These are phyloP conservation scores for Lichenothelia convexa DNA, from an alignment of 495 filamentous ascomycete genomes.

Conservation along the genomic window DNA sequence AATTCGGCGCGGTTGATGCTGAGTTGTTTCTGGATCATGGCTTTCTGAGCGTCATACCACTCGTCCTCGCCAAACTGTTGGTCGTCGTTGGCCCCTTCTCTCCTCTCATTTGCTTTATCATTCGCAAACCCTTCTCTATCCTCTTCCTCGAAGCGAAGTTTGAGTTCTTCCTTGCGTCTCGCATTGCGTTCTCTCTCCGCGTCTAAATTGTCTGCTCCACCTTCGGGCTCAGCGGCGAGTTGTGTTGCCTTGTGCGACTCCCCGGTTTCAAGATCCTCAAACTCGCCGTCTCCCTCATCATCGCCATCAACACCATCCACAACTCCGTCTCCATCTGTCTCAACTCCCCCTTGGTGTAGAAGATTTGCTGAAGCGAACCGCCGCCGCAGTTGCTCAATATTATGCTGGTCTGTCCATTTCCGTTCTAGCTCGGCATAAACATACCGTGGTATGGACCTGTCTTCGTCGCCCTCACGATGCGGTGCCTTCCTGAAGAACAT, in stretches of 20 bases:
- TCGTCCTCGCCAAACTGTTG: constrained; percentile 88
- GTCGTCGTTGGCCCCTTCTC: constrained; percentile 39
- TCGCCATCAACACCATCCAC: constrained; percentile 24
- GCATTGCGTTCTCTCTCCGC: constrained; percentile 85
- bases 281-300: constrained; percentile 69
- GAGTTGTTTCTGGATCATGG: constrained; percentile 78
- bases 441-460: constrained; percentile 57
- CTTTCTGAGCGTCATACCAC: constrained; percentile 96
- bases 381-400: constrained; percentile 51
- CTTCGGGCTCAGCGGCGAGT: constrained; percentile 21
- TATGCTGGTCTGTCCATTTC: constrained; percentile 68
- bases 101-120: constrained; percentile 52
- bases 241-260: constrained; percentile 34
- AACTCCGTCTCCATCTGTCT: constrained; percentile 31
- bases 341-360: constrained; percentile 16
- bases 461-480: constrained; percentile 50
- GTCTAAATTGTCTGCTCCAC: constrained; percentile 36
- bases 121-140: constrained; percentile 85
- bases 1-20: constrained; percentile 91
- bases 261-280: constrained; percentile 73
- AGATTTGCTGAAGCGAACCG: constrained; percentile 58
- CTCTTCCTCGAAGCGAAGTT: constrained; percentile 89
- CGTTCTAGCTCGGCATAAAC: constrained; percentile 64
- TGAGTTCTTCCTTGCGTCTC: constrained; percentile 79
- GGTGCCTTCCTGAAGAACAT: constrained; percentile 70